A percentile compares a stretch with the other conserved stretches of the same genome.
Conservation (phyloP, 2,329 filamentous ascomycete genomes). For the Penicillium fuscoglaucum region DNA sequence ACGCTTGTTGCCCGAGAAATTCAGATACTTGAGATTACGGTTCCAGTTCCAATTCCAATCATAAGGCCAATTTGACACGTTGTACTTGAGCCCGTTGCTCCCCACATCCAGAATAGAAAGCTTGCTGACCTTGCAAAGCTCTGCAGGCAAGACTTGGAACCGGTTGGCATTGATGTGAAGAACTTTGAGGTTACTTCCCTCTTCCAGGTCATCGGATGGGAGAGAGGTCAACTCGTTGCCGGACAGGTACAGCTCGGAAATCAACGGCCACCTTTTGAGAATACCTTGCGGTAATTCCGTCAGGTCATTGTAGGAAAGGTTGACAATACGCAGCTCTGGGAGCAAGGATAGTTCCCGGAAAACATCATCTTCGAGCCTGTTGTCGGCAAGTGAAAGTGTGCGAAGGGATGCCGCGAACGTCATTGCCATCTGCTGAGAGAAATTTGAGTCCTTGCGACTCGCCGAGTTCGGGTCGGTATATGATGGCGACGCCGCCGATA, state of each 20-base stretch:
- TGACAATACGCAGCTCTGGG: slow-evolving; percentile 80
- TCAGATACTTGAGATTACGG: slow-evolving; percentile 88
- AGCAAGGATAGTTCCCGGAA: slow-evolving; percentile 87
- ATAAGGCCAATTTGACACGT: slow-evolving; percentile 97
- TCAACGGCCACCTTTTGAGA: slow-evolving; percentile 83
- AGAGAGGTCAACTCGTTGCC: slow-evolving; percentile 91
- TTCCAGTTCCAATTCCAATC: slow-evolving; percentile 99
- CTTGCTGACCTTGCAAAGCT: slow-evolving; percentile 91
- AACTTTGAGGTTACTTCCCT: slow-evolving; percentile 80
- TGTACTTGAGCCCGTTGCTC: slow-evolving; percentile 95
- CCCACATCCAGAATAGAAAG: slow-evolving; percentile 90
- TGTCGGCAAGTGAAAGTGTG: slow-evolving; percentile 87
- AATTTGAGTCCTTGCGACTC: slow-evolving; percentile 80
- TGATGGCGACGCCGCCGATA: slow-evolving; percentile 73
- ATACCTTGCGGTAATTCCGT: slow-evolving; percentile 88
- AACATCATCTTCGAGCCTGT: slow-evolving; percentile 88
- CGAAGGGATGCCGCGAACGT: slow-evolving; percentile 87
- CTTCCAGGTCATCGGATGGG: slow-evolving; percentile 90
- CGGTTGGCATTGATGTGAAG: slow-evolving; percentile 97
- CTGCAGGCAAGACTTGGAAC: slow-evolving; percentile 93
- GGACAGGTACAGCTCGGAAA: slow-evolving; percentile 90
- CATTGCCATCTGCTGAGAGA: slow-evolving; percentile 74
- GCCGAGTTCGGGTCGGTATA: slow-evolving; percentile 59
- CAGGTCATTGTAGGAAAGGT: slow-evolving; percentile 91
- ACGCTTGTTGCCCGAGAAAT: slow-evolving; percentile 93